These are phyloP conservation scores for Polyporus tsugae DNA, from an alignment of 1,284 basidiomycete genomes.

Conservation along the genomic window DNA sequence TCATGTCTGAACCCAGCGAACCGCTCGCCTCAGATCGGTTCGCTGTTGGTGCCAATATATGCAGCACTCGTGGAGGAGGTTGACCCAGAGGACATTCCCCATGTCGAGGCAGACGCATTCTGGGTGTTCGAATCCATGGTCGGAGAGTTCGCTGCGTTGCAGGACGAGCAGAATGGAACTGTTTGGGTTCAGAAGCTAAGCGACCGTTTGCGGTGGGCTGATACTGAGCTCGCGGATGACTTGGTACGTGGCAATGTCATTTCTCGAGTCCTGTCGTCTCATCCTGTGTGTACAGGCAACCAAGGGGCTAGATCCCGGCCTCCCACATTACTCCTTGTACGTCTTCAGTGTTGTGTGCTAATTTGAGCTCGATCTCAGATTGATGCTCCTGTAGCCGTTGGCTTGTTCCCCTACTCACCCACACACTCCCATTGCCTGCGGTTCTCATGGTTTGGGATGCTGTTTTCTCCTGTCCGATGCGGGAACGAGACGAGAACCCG, in stretches of 20 bases:
- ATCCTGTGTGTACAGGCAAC: constrained; percentile 47
- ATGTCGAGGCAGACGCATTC: constrained; percentile 82
- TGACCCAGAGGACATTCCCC: constrained; percentile 64
- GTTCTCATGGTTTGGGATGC: constrained; percentile 75
- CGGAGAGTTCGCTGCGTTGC: constrained; percentile 74
- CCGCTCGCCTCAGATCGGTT: constrained; percentile 70
- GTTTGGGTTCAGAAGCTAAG: constrained; percentile 72
- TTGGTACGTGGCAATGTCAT: constrained; percentile 54
- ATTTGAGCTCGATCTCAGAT: constrained; percentile 20
- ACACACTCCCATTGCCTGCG: constrained; percentile 69
- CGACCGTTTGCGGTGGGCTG: constrained; percentile 69
- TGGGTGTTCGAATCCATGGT: constrained; percentile 82
- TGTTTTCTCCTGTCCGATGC: constrained; percentile 65
- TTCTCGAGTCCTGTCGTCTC: constrained; percentile 20
- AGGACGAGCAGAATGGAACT: constrained; percentile 67
- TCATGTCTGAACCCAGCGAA: constrained; percentile 76
- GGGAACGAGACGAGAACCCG: constrained; percentile 61
- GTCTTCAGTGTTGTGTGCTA: constrained; percentile 41
- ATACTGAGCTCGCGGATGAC: constrained; percentile 65
- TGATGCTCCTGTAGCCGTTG: constrained; percentile 60
- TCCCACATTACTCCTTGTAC: constrained; percentile 85
- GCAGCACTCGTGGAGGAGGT: constrained; percentile 67
- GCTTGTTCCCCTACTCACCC: constrained; percentile 77
- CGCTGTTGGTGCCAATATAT: constrained; percentile 75
- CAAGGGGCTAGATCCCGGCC: constrained; percentile 72